Evolutionary conservation across 2,329 filamentous ascomycete species (phyloP), one percentile per base, ranked within the genome.

Genomic region (Cryphonectria radicalis): DNA sequence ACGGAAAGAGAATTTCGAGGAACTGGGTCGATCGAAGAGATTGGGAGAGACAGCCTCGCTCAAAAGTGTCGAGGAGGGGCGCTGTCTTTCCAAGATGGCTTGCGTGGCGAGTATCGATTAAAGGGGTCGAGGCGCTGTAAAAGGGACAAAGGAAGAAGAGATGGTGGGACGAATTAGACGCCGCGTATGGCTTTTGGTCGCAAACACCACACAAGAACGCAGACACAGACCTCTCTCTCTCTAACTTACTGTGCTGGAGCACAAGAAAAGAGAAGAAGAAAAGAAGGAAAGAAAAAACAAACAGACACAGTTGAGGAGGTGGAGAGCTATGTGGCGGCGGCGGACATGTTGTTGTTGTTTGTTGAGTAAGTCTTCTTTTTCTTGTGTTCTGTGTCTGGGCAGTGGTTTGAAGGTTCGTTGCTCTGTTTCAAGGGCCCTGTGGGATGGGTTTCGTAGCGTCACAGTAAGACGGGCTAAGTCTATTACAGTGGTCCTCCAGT

Each of bases 381-480:
- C 37, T 40, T 40, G 37, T 40, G 37, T 40, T 40, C 37, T 40
- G 28, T 50, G 63, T 35, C n/a, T 65, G 63, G 63, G 42, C 25
- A 22, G 37, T 53, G 43, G 63, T 57, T 66, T 66, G 64, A 57
- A 66, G 66, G 53, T n/a, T 17, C 37, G 50, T 37, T 40, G 37
- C 50, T 53, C 59, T 68, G 67, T 68, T 68, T 68, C 67, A 68
- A 63, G 57, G 66, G 55, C 55, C n/a, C 46, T 37, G 40, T 40
- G 32, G 40, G 55, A 68, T 43, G 55, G 66, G 66, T 62, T 68
- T 62, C 57, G 42, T 37, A 57, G 57, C 25, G 63, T 50, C 55
- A 28, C 28, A 50, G 43, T 50, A 65, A 53, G 63, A 46, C 63
- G 35, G 25, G 63, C 42, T 59, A 59, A 59, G 55, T 32, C 28